Conservation (phyloP, 2,329 filamentous ascomycete species). For the Drechslera avenae region DNA sequence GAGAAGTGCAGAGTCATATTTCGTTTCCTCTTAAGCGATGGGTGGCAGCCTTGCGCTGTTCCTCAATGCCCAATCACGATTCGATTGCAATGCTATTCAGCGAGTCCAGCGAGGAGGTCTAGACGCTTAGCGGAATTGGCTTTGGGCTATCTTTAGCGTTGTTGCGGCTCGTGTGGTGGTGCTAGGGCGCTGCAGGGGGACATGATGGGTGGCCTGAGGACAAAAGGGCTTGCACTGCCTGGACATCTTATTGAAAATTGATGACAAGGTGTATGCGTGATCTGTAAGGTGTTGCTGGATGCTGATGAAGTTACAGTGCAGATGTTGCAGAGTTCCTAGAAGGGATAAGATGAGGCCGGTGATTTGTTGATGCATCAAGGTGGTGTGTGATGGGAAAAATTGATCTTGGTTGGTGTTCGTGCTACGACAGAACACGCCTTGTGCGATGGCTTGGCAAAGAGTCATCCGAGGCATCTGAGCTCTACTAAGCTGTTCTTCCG, state of each 20-base stretch:
- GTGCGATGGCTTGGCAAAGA: constrained; percentile 15
- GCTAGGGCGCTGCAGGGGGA: constrained; percentile 14
- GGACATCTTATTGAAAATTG: constrained; percentile 11
- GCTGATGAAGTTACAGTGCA: not conserved
- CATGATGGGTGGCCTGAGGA: constrained; percentile 17
- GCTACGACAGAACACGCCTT: constrained; percentile 5
- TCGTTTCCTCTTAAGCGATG: constrained; percentile 24
- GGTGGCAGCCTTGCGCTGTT: constrained; percentile 24
- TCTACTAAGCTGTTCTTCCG: not conserved
- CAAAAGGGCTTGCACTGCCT: constrained; percentile 17
- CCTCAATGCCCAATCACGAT: constrained; percentile 14
- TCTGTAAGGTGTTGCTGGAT: not conserved
- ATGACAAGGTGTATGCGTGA: constrained; percentile 8
- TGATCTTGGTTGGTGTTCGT: constrained; percentile 13
- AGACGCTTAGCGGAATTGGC: constrained; percentile 23
- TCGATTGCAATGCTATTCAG: constrained; percentile 12
- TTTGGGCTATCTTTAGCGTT: constrained; percentile 22
- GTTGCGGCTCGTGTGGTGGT: constrained; percentile 11
- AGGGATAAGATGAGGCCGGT: not conserved
- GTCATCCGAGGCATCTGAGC: constrained; percentile 1
- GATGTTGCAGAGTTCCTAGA: not conserved
- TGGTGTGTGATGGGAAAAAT: constrained; percentile 1
- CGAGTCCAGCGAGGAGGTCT: constrained; percentile 12
- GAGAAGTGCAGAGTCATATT: constrained; percentile 18
- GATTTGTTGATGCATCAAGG: not conserved